Evolutionary conservation across 2,329 filamentous ascomycete species (phyloP).

Genomic region (Alternaria hordeiaustralica): DNA sequence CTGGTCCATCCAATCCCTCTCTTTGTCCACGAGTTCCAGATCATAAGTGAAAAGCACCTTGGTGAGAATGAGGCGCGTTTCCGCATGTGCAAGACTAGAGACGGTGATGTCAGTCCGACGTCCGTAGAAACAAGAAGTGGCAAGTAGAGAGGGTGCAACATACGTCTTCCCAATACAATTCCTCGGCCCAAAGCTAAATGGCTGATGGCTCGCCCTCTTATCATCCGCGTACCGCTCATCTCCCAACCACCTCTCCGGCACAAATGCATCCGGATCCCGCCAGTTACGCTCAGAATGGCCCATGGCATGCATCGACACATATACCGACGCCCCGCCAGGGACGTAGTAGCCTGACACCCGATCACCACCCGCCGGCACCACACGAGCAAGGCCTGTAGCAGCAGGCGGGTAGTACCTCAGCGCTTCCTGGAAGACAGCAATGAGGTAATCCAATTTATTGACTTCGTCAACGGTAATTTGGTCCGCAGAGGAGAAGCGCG

Average conservation of each 20-base stretch:
- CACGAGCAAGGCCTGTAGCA: slow-evolving; percentile 37
- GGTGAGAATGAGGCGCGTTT: slow-evolving; percentile 37
- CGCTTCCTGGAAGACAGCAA: slow-evolving; percentile 36
- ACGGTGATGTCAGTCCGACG: not conserved
- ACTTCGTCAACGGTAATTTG: slow-evolving; percentile 39
- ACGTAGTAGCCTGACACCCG: slow-evolving; percentile 35
- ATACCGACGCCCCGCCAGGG: slow-evolving; percentile 33
- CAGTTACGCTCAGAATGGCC: slow-evolving; percentile 40
- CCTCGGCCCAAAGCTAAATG: slow-evolving; percentile 37
- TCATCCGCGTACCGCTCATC: slow-evolving; percentile 43
- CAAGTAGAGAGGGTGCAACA: not conserved
- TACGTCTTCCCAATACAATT: slow-evolving; percentile 45
- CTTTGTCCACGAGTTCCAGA: slow-evolving; percentile 26
- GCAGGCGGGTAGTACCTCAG: slow-evolving; percentile 39
- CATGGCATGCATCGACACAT: slow-evolving; percentile 40
- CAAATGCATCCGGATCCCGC: slow-evolving; percentile 30
- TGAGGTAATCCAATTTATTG: slow-evolving; percentile 35
- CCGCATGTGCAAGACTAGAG: slow-evolving; percentile 29
- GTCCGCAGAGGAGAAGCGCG: slow-evolving; percentile 17
- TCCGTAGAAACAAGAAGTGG: slow-evolving; percentile 1
- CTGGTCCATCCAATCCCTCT: slow-evolving; percentile 50
- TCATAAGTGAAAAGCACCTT: slow-evolving; percentile 36
- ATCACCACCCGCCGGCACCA: slow-evolving; percentile 32
- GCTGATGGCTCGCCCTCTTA: slow-evolving; percentile 36
- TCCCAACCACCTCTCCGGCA: slow-evolving; percentile 49